phyloP scores from a whole-genome alignment of 2,329 filamentous ascomycete genomes.

The Clarireedia homoeocarpa region DNA sequence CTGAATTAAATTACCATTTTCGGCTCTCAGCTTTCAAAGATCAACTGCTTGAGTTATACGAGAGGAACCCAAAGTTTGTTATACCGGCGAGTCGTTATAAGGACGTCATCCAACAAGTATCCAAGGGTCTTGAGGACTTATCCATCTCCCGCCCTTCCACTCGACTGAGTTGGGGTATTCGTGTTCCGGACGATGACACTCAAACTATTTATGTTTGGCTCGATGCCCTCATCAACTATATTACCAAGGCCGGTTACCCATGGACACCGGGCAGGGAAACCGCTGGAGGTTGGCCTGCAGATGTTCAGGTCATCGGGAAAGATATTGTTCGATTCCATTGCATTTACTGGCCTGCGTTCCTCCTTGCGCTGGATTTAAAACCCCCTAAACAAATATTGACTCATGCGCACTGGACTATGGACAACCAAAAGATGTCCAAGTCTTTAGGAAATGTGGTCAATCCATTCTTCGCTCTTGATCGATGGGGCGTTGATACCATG shows the following conservation, averaged over 20 bases:
- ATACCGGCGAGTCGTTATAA: slow-evolving; percentile 64
- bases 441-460: slow-evolving; percentile 92
- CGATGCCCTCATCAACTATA: slow-evolving; percentile 89
- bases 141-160: slow-evolving; percentile 78
- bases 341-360: slow-evolving; percentile 95
- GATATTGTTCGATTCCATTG: slow-evolving; percentile 95
- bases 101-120: slow-evolving; percentile 72
- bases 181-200: slow-evolving; percentile 70
- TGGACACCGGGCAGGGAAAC: slow-evolving; percentile 59
- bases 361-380: slow-evolving; percentile 78
- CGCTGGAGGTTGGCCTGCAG: slow-evolving; percentile 73
- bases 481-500: slow-evolving; percentile 81
- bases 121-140: slow-evolving; percentile 72
- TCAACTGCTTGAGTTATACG: slow-evolving; percentile 71
- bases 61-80: slow-evolving; percentile 69
- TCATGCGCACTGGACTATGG: slow-evolving; percentile 94
- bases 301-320: slow-evolving; percentile 90
- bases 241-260: slow-evolving; percentile 81
- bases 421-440: slow-evolving; percentile 91
- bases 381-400: slow-evolving; percentile 73
- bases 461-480: slow-evolving; percentile 81
- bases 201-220: slow-evolving; percentile 99
- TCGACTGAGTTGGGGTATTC: slow-evolving; percentile 80
- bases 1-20: slow-evolving; percentile 93
- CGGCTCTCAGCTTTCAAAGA: slow-evolving; percentile 76